A percentile compares a stretch with the other conserved stretches of the same genome.
Conservation (phyloP, 2,329 filamentous ascomycete genomes). For the Pyricularia sp. region DNA sequence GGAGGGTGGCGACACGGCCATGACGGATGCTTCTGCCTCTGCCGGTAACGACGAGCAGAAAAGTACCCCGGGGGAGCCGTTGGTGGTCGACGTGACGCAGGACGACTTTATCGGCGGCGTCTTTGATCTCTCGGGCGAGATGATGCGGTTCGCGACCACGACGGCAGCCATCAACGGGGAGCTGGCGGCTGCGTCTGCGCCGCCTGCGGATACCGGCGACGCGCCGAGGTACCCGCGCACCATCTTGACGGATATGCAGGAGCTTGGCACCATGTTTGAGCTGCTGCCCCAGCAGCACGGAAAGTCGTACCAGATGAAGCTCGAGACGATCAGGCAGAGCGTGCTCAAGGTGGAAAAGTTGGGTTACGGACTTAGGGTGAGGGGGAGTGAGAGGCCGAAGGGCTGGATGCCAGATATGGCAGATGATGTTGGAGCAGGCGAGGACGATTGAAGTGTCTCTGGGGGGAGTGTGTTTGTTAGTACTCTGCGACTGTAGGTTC, state of each 20-base stretch:
- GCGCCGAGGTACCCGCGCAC: slow-evolving; percentile 31
- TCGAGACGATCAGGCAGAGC: slow-evolving; percentile 75
- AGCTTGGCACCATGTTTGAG: slow-evolving; percentile 69
- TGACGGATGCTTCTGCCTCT: slow-evolving; percentile 7
- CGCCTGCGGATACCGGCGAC: slow-evolving; percentile 14
- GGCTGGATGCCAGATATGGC: slow-evolving; percentile 76
- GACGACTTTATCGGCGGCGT: slow-evolving; percentile 86
- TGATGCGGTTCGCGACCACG: slow-evolving; percentile 95
- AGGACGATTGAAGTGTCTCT: neutral
- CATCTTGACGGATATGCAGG: slow-evolving; percentile 73
- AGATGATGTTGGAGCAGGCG: neutral
- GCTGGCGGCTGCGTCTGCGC: slow-evolving; percentile 25
- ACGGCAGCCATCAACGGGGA: slow-evolving; percentile 66
- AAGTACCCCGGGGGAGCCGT: slow-evolving; percentile 14
- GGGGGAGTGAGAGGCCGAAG: slow-evolving; percentile 79
- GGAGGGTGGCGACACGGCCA: slow-evolving; percentile 13
- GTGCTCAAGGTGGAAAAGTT: slow-evolving; percentile 91
- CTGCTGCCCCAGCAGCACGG: slow-evolving; percentile 51
- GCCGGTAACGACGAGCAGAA: slow-evolving; percentile 12
- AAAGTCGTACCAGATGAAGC: slow-evolving; percentile 63
- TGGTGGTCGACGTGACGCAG: slow-evolving; percentile 54
- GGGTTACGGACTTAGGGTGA: slow-evolving; percentile 77
- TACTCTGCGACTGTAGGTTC: neutral
- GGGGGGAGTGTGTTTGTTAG: neutral
- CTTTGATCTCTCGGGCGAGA: slow-evolving; percentile 88